Conservation (phyloP, 2,329 filamentous ascomycete species). For the Phaeosphaeriaceae sp. region DNA sequence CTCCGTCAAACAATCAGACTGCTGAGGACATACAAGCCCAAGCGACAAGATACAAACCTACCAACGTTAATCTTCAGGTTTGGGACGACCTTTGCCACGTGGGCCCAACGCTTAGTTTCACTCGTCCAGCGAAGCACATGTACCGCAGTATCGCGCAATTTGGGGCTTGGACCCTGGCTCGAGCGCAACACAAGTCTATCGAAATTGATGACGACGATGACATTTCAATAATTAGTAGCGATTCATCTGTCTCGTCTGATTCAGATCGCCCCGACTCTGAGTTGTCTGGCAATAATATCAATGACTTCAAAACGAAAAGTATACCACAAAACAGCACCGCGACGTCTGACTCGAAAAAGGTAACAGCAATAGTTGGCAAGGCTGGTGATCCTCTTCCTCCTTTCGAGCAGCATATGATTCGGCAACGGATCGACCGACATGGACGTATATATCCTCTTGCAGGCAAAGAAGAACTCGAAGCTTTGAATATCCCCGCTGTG, state of each 20-base stretch:
- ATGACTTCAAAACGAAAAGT: conserved; percentile 21
- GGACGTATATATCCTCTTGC: conserved; percentile 75
- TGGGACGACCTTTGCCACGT: conserved; percentile 97
- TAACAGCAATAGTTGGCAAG: conserved; percentile 67
- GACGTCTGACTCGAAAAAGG: conserved; percentile 14
- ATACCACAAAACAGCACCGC: conserved; percentile 25
- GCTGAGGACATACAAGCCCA: conserved; percentile 68
- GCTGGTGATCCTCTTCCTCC: conserved; percentile 82
- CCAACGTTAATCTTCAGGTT: conserved; percentile 90
- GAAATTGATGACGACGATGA: conserved; percentile 81
- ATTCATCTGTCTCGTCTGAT: conserved; percentile 40
- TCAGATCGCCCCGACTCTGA: conserved; percentile 18
- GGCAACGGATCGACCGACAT: conserved; percentile 81
- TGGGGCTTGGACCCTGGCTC: conserved; percentile 85
- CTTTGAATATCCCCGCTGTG: conserved; percentile 67
- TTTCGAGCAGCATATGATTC: conserved; percentile 88
- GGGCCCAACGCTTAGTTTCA: conserved; percentile 91
- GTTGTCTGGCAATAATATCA: conserved; percentile 34
- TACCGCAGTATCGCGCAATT: conserved; percentile 92
- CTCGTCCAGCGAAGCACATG: conserved; percentile 95
- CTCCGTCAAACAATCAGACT: conserved; percentile 44
- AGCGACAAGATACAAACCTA: conserved; percentile 76
- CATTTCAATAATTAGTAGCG: conserved; percentile 74
- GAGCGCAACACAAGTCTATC: conserved; percentile 79
- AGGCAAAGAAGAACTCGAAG: conserved; percentile 67